Conservation (phyloP, 2,329 filamentous ascomycete genomes). For the Cladosporium sp. region DNA sequence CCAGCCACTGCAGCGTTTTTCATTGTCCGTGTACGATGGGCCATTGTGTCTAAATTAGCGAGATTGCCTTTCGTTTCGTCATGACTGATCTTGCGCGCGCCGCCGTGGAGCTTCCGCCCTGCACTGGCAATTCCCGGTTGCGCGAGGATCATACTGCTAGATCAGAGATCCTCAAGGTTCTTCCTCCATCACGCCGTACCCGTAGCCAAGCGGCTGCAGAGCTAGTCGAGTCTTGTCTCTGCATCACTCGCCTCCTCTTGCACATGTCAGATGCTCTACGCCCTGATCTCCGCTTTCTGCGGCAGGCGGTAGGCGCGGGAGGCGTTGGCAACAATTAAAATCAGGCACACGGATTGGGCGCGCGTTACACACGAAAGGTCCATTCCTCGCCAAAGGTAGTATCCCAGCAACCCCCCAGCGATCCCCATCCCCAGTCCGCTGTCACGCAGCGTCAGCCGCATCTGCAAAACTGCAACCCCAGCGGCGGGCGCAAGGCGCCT, state of each 20-base stretch:
- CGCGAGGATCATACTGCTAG: conserved; percentile 2
- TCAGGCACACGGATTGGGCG: conserved; percentile 8
- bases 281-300: conserved; percentile 11
- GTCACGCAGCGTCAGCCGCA: conserved; percentile 17
- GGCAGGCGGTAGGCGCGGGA: neutral
- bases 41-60: conserved; percentile 20
- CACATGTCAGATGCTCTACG: conserved; percentile 20
- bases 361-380: neutral
- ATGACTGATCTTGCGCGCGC: conserved; percentile 2
- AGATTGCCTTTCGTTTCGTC: conserved; percentile 16
- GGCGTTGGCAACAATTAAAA: conserved; percentile 4
- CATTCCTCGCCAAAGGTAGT: conserved; percentile 4
- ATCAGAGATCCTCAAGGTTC: conserved; percentile 13
- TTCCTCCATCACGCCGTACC: neutral
- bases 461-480: conserved; percentile 17
- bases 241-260: conserved; percentile 12
- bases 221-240: conserved; percentile 10
- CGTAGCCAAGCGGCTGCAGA: conserved; percentile 4
- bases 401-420: conserved; percentile 17
- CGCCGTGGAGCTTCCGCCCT: neutral
- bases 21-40: conserved; percentile 7
- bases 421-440: neutral
- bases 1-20: conserved; percentile 9
- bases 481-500: conserved; percentile 17
- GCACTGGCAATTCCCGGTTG: conserved; percentile 13